Evolutionary conservation across 2,329 filamentous ascomycete species (phyloP).

Genomic region (Davidsoniella neocaledoniae): DNA sequence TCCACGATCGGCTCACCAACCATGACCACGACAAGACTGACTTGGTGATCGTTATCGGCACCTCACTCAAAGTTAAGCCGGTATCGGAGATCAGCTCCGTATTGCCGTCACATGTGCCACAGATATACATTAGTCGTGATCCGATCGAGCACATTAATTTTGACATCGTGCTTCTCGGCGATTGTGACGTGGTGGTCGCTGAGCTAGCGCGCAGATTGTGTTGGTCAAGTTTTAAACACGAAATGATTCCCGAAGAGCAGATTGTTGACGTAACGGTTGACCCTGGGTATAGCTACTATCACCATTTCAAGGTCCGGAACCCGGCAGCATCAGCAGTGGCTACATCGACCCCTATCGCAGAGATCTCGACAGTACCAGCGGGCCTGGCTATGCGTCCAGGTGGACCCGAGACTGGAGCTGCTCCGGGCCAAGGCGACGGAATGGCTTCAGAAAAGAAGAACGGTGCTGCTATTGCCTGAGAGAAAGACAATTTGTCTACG

Average conservation of each 20-base stretch:
- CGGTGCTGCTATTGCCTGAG: no score
- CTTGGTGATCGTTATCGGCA: constrained; percentile 89
- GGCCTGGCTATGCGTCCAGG: no score
- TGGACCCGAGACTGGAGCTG: no score
- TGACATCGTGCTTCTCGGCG: constrained; percentile 88
- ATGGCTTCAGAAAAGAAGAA: no score
- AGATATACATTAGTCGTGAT: constrained; percentile 78
- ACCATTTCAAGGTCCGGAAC: constrained; percentile 22
- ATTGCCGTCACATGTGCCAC: constrained; percentile 62
- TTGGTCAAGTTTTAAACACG: constrained; percentile 58
- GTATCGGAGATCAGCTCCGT: constrained; percentile 82
- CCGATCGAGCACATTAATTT: constrained; percentile 83
- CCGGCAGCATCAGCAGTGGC: neutral
- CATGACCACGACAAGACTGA: constrained; percentile 69
- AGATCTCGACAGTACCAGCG: no score
- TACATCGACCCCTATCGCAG: no score
- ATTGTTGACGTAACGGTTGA: constrained; percentile 40
- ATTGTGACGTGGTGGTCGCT: constrained; percentile 78
- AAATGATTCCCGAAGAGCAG: constrained; percentile 62
- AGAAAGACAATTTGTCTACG: no score
- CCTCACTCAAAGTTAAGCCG: constrained; percentile 85
- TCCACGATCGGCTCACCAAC: constrained; percentile 64
- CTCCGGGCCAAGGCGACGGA: no score
- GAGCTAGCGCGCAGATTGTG: constrained; percentile 70
- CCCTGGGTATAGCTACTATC: constrained; percentile 20